A percentile compares a stretch with the other conserved stretches of the same genome.
Evolutionary conservation across 192 early-diverging fungal genomes (phyloP).

Genomic region (Umbelopsis isabellina): DNA sequence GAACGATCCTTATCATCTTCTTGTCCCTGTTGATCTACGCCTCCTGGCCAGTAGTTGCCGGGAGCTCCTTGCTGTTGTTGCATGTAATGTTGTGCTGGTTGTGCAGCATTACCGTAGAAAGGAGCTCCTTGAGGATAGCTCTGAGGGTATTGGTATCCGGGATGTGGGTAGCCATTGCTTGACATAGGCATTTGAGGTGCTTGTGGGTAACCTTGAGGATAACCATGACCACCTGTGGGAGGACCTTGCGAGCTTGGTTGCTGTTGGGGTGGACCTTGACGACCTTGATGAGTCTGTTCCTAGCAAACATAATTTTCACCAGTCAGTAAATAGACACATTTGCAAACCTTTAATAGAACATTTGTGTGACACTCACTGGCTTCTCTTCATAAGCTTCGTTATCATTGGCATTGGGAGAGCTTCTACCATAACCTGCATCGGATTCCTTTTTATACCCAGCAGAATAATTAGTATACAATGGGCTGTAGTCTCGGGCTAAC

Average conservation of each 20-base stretch:
- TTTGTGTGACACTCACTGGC: not conserved
- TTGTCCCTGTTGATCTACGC: slow-evolving; percentile 14
- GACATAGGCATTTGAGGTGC: slow-evolving; percentile 15
- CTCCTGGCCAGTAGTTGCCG: slow-evolving; percentile 9
- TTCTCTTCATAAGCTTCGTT: slow-evolving; percentile 22
- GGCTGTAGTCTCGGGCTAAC: too few species aligned
- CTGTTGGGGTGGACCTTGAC: slow-evolving; percentile 11
- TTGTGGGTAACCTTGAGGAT: slow-evolving; percentile 14
- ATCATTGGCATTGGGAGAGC: slow-evolving; percentile 9
- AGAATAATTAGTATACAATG: too few species aligned
- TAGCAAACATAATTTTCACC: not conserved
- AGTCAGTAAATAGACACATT: not conserved
- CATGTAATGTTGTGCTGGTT: slow-evolving; percentile 21
- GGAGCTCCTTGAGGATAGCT: slow-evolving; percentile 14
- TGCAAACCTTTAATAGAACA: not conserved
- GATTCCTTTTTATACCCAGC: not conserved
- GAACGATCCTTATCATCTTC: slow-evolving; percentile 10
- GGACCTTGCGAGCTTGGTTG: slow-evolving; percentile 11
- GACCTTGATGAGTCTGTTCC: slow-evolving; percentile 14
- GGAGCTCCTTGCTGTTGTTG: slow-evolving; percentile 22
- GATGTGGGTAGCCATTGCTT: slow-evolving; percentile 18
- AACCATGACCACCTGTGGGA: slow-evolving; percentile 6
- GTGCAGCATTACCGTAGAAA: slow-evolving; percentile 5
- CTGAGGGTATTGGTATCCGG: slow-evolving; percentile 20
- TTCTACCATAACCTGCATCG: slow-evolving; percentile 8